Evolutionary conservation across 2,329 filamentous ascomycete genomes (phyloP).

Genomic region (Fusarium compactum): DNA sequence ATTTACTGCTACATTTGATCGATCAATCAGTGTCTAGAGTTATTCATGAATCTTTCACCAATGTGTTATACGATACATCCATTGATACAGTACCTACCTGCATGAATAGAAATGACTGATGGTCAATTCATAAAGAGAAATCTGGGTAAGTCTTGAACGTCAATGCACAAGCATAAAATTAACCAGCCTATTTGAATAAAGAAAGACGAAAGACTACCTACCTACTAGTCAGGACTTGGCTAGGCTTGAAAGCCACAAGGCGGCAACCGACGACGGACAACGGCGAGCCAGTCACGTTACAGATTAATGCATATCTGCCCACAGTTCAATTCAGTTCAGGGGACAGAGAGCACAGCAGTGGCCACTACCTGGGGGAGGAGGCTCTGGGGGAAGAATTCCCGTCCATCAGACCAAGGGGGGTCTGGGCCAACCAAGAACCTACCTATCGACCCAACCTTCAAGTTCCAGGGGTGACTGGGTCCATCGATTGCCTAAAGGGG

Average conservation of each 20-base stretch:
- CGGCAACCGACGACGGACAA: constrained; percentile 22
- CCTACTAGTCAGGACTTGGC: constrained; percentile 9
- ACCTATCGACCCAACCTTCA: not conserved
- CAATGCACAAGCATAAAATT: constrained; percentile 20
- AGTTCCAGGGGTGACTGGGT: constrained; percentile 32
- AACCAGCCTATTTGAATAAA: constrained; percentile 25
- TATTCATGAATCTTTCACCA: not conserved
- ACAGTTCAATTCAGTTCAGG: constrained; percentile 1
- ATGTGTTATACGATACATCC: not conserved
- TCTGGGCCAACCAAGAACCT: not conserved
- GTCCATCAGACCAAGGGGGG: not conserved
- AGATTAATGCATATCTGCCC: constrained; percentile 25
- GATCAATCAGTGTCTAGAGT: not conserved
- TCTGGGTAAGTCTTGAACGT: not conserved
- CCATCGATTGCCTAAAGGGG: constrained; percentile 47
- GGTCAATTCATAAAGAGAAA: constrained; percentile 2
- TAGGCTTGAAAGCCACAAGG: constrained; percentile 15
- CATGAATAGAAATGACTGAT: constrained; percentile 14
- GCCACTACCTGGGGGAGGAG: constrained; percentile 1
- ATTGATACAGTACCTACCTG: not conserved
- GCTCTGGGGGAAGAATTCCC: constrained; percentile 16
- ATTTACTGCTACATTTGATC: not conserved
- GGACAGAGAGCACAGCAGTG: constrained; percentile 7
- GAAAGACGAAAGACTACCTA: not conserved
- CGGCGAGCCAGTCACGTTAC: constrained; percentile 31